Evolutionary conservation across 2,329 filamentous ascomycete genomes (phyloP).

Genomic region (Clonostachys solani): DNA sequence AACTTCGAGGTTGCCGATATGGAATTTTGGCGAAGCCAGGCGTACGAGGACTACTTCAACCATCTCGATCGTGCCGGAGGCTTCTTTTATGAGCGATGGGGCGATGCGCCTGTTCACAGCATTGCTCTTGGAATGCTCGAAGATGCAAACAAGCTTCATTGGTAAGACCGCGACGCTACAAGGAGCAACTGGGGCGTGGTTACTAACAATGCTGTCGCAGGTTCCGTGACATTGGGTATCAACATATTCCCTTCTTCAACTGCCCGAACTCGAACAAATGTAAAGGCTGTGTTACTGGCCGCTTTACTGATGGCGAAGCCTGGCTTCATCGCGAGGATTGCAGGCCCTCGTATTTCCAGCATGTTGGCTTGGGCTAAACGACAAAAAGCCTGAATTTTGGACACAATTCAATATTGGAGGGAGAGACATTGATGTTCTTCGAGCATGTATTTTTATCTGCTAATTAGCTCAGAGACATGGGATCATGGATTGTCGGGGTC

Average conservation of each 20-base stretch:
- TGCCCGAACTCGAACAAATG: conserved; percentile 97
- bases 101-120: conserved; percentile 94
- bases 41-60: conserved; percentile 94
- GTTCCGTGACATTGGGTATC: conserved; percentile 99
- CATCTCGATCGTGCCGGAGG: conserved; percentile 94
- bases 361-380: conserved; percentile 70
- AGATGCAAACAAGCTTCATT: conserved; percentile 86
- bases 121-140: conserved; percentile 91
- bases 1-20: conserved; percentile 97
- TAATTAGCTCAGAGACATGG: too few species aligned
- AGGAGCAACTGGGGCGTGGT: neutral
- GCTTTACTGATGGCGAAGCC: conserved; percentile 82
- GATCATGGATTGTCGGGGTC: too few species aligned
- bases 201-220: conserved; percentile 39
- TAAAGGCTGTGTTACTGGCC: conserved; percentile 78
- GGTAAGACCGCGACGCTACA: conserved; percentile 50
- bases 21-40: conserved; percentile 84
- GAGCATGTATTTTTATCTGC: too few species aligned
- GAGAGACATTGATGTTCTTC: too few species aligned
- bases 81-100: conserved; percentile 99
- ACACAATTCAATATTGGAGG: conserved; percentile 4
- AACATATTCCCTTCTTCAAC: conserved; percentile 98
- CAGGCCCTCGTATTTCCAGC: conserved; percentile 95
- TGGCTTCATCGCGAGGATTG: conserved; percentile 91
- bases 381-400: conserved; percentile 2